Base-by-base conservation (phyloP, 179 eudicot species). In the Actinidia arguta region DNA sequence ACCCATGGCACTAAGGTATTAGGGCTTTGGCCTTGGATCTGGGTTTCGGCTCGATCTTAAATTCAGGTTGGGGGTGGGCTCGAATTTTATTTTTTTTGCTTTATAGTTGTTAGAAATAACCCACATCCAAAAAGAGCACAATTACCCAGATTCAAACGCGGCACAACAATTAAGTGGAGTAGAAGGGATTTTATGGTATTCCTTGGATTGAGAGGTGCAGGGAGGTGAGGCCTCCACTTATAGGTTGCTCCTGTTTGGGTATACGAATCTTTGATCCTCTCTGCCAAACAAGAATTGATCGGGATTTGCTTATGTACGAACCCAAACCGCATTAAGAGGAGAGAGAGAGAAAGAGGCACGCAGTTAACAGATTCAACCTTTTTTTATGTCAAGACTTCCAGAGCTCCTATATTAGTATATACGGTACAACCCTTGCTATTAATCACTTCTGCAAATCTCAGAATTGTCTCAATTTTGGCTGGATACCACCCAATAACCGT, bases 181-280 rank as follows among this genome's bases (percentile, higher is more conserved):
- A 58, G 31, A 50, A n/a, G n/a, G n/a, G n/a, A n/a, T 50, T 72
- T 73, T 51, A 25, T 73, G 22, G 59, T 51, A 24, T 77, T 77
- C 17, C 70, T 78, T 3, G 25, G 20, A 78, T 12, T 74, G 36
- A 62, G 14, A 64, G 62, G 62, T 20, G 72, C 72, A 81, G 56
- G 58, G 52, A 50, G 58, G 14, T 0, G 75, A 62, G 31, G 6
- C 7, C 31, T 54, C 17, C 22, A 9, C 59, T 48, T 31, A 36
- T 73, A 74, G 83, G 79, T 75, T 74, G 63, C 80, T 52, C 75
- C 74, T 51, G 54, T 75, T 64, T 81, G 50, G 80, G 80, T 58
- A 75, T 63, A n/a, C 80, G 74, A 75, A 81, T 81, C 83, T 73
- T 80, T 13, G 24, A 8, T 39, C 22, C 10, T 39, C 24, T 81